phyloP scores from a whole-genome alignment of 495 filamentous ascomycete genomes.

The Talaromyces borbonicus region DNA sequence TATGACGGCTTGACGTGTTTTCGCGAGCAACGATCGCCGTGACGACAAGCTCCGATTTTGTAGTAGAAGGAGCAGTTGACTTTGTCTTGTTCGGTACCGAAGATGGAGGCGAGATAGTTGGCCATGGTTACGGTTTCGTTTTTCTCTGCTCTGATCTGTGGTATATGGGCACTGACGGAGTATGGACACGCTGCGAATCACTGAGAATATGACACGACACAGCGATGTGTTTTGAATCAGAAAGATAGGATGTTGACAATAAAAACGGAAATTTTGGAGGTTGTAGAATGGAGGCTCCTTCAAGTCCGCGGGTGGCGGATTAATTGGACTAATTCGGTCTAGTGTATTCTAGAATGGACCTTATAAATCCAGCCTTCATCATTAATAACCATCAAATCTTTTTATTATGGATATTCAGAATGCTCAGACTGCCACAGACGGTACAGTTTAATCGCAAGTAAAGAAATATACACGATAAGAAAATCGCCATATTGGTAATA shows the following conservation, averaged over 20 bases:
- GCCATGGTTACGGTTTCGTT: slow-evolving; percentile 52
- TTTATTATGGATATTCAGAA: too few relatives aligned
- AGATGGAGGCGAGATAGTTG: slow-evolving; percentile 98
- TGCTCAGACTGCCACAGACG: too few relatives aligned
- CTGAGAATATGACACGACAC: neutral
- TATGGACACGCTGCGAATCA: too few relatives aligned
- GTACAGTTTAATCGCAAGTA: too few relatives aligned
- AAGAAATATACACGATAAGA: too few relatives aligned
- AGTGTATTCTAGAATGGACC: slow-evolving; percentile 6
- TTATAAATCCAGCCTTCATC: too few relatives aligned
- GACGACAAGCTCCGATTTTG: slow-evolving; percentile 96
- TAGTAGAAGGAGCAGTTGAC: slow-evolving; percentile 80
- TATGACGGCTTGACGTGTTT: slow-evolving; percentile 99
- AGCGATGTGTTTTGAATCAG: neutral
- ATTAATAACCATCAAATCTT: too few relatives aligned
- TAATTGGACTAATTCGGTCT: slow-evolving; percentile 4
- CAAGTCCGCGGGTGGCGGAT: slow-evolving; percentile 3
- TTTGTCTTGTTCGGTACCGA: slow-evolving; percentile 99
- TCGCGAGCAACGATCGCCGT: slow-evolving; percentile 93
- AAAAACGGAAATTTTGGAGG: neutral
- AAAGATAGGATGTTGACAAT: neutral
- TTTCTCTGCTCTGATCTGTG: neutral
- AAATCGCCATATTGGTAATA: too few relatives aligned
- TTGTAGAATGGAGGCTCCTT: neutral
- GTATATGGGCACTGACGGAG: too few relatives aligned